Conservation (phyloP, 139 green algal genomes). For the Tetraselmis chui region DNA sequence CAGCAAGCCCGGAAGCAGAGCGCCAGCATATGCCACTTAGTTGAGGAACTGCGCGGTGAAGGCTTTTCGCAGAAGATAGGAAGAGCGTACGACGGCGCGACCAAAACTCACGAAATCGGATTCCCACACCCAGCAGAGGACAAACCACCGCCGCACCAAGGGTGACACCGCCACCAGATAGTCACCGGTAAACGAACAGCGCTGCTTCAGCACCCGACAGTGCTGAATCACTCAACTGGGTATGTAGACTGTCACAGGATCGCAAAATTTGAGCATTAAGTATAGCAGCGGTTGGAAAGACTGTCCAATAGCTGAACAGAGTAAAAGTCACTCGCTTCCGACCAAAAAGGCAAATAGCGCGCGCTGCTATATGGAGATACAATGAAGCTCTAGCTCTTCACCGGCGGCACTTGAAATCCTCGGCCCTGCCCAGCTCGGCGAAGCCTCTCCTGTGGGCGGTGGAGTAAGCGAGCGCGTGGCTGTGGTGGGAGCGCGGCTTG, state of each 20-base stretch:
- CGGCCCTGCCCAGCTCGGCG: neutral
- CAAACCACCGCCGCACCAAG: too few species aligned
- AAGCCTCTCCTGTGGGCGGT: too few species aligned
- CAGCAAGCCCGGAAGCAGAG: neutral
- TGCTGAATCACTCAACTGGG: too few species aligned
- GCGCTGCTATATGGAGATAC: neutral
- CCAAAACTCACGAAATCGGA: neutral
- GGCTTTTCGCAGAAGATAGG: neutral
- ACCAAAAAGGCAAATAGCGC: neutral
- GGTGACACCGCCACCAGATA: too few species aligned
- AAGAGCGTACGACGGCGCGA: neutral
- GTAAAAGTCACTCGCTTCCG: neutral
- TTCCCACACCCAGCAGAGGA: too few species aligned
- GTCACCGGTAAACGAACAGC: neutral
- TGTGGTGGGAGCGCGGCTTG: neutral
- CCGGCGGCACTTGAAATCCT: neutral
- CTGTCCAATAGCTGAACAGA: too few species aligned
- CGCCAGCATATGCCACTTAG: neutral
- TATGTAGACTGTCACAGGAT: too few species aligned
- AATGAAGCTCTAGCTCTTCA: neutral
- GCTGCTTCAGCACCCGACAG: too few species aligned
- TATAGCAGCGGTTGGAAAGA: too few species aligned
- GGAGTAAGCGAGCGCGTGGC: neutral
- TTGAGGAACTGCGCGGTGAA: neutral
- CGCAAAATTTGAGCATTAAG: too few species aligned